A percentile compares a stretch with the other conserved stretches of the same genome.
Evolutionary conservation across 202 grass and related monocot species (phyloP).

Genomic region (Bolboschoenoplectus hybrid): DNA sequence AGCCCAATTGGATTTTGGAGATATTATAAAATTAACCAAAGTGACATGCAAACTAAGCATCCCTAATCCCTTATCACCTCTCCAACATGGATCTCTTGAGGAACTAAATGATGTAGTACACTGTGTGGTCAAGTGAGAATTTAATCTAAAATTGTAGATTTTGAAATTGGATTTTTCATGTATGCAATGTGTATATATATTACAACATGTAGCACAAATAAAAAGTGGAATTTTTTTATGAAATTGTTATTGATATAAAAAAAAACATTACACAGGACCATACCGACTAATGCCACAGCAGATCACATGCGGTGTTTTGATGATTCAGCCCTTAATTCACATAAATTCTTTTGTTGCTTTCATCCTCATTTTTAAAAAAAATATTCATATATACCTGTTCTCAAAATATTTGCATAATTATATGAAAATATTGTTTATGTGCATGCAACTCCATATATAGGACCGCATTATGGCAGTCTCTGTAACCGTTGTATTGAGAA

Average conservation of each 20-base stretch:
- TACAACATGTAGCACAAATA: background rate
- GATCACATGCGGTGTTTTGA: background rate
- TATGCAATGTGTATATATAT: background rate
- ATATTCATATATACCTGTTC: background rate
- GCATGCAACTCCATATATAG: background rate
- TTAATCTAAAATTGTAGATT: background rate
- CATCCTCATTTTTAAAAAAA: background rate
- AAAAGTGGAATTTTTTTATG: background rate
- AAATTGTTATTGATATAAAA: background rate
- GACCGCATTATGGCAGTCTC: background rate
- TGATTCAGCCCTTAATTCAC: background rate
- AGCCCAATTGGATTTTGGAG: background rate
- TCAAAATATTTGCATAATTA: background rate
- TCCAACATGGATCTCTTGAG: background rate
- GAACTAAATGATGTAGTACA: background rate
- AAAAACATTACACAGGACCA: background rate
- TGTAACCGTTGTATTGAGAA: no score
- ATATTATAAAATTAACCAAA: conserved; percentile 10
- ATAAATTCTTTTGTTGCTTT: background rate
- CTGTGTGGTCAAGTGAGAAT: background rate
- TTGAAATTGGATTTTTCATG: background rate
- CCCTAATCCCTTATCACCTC: background rate
- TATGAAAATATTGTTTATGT: no score
- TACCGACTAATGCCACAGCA: background rate
- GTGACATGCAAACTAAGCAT: conserved; percentile 24